These are phyloP conservation scores for Ceratocystis alfenasii DNA, from an alignment of 2,329 filamentous ascomycete genomes.

Conservation along the genomic window DNA sequence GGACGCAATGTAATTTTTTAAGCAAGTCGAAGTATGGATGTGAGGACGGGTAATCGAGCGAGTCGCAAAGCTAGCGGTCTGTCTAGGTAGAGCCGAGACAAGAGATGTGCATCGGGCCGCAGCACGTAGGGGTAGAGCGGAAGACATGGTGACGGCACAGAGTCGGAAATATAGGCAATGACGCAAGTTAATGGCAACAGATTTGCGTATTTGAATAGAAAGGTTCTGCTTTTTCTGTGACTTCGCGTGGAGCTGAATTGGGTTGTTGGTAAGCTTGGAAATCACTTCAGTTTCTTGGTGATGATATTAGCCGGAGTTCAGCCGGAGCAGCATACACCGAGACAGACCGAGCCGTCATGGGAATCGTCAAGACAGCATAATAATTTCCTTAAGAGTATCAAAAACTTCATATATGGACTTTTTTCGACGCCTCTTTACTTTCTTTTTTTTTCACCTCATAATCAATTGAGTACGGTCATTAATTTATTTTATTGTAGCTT, in stretches of 20 bases:
- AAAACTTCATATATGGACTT: background rate
- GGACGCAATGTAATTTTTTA: background rate
- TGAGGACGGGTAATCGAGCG: conserved; percentile 15
- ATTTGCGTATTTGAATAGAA: background rate
- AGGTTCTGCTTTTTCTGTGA: background rate
- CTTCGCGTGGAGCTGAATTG: background rate
- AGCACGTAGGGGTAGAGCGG: conserved; percentile 7
- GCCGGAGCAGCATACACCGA: background rate
- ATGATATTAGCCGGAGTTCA: conserved; percentile 5
- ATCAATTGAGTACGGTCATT: background rate
- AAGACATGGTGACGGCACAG: conserved; percentile 10
- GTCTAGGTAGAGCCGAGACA: conserved; percentile 1
- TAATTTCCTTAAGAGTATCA: background rate
- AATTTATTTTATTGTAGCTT: background rate
- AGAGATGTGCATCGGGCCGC: background rate
- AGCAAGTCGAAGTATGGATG: conserved; percentile 24
- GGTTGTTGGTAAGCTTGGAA: background rate
- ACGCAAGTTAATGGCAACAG: background rate
- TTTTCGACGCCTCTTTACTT: background rate
- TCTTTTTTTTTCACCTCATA: background rate
- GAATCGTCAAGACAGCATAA: background rate
- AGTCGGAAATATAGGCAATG: background rate
- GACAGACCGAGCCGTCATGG: conserved; percentile 18
- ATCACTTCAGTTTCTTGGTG: conserved; percentile 6
- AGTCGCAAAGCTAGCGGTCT: conserved; percentile 18